phyloP scores from a whole-genome alignment of 1,139 yeast species.

The Arxiozyma bovina region DNA sequence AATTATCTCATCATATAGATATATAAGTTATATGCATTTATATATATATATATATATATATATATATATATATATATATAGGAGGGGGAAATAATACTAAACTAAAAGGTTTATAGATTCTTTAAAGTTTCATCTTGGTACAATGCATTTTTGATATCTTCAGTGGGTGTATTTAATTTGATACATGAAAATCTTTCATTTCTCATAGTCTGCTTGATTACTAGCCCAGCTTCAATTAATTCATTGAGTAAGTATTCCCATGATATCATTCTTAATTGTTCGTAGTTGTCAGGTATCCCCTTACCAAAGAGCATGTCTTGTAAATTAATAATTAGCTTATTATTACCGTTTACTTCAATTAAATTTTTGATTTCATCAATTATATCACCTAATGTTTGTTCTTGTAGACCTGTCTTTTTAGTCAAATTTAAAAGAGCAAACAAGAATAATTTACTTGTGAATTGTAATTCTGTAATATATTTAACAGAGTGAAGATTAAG shows the following conservation, averaged over 20 bases:
- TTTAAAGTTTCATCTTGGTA: conserved; percentile 40
- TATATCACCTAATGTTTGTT: conserved; percentile 64
- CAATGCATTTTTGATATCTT: conserved; percentile 54
- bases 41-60: background rate
- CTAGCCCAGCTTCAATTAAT: conserved; percentile 67
- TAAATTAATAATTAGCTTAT: conserved; percentile 25
- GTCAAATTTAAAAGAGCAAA: conserved; percentile 57
- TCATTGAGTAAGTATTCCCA: conserved; percentile 41
- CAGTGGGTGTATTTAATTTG: conserved; percentile 60
- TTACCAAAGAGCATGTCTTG: conserved; percentile 24
- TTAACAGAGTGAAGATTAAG: conserved; percentile 62
- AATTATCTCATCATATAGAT: background rate
- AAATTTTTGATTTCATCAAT: conserved; percentile 63
- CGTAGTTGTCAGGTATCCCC: conserved; percentile 14
- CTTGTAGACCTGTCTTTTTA: conserved; percentile 63
- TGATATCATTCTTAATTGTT: conserved; percentile 27
- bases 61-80: background rate
- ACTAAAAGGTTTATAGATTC: conserved; percentile 9
- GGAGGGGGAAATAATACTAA: background rate
- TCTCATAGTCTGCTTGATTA: conserved; percentile 55
- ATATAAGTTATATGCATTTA: background rate
- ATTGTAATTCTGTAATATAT: conserved; percentile 53
- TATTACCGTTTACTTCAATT: conserved; percentile 33
- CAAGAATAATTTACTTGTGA: conserved; percentile 62
- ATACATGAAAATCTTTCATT: conserved; percentile 62